Evolutionary conservation across 2,329 filamentous ascomycete species (phyloP), one percentile per base, ranked within the genome.

Genomic region (Massarina eburnea): DNA sequence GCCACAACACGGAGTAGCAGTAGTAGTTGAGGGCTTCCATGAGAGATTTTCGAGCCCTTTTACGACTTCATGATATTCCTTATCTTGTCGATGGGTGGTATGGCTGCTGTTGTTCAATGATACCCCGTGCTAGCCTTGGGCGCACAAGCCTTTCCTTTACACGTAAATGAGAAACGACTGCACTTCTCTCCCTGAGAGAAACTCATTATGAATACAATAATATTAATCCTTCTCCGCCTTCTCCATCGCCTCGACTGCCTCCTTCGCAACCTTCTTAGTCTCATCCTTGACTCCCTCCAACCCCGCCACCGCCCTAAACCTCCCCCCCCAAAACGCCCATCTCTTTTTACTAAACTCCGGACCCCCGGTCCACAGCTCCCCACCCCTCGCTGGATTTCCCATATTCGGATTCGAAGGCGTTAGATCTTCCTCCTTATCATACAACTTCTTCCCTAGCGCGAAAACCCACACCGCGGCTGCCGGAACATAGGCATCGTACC

Each of bases 321-420:
- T 54, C 32, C 59, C 55, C 40, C 63, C 66, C 65, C 66, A 68
- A 9, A 68, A 48, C 7, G 41, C 47, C 65, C 65, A 70, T 27
- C 65, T 55, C 43, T 55, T 58, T 37, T 61, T 62, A 38, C 60
- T 65, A 36, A 67, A 66, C 40, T 54, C 63, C 3, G 54, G 30
- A 26, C 50, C 61, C 1, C 64, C 64, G 15, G 53, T 61, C 63
- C 64, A 68, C 14, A 67, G 24, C 19, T 58, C 49, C 0, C 64
- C 64, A 1, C 61, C 62, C 14, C 40, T 54, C 7, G 49, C 64
- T 10, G 65, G 64, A 45, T 67, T 64, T 14, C 63, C 64, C 15
- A 56, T 36, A 15, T 61, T 65, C 14, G 34, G 43, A 15, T 58
- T 49, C 15, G 46, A 52, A 2, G 64, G 66, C 10, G 62, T 64